Percentiles rank a stretch among this genome's conserved stretches.
Evolutionary conservation across 2,329 filamentous ascomycete species (phyloP).

Genomic region (Fonsecaea nubica): DNA sequence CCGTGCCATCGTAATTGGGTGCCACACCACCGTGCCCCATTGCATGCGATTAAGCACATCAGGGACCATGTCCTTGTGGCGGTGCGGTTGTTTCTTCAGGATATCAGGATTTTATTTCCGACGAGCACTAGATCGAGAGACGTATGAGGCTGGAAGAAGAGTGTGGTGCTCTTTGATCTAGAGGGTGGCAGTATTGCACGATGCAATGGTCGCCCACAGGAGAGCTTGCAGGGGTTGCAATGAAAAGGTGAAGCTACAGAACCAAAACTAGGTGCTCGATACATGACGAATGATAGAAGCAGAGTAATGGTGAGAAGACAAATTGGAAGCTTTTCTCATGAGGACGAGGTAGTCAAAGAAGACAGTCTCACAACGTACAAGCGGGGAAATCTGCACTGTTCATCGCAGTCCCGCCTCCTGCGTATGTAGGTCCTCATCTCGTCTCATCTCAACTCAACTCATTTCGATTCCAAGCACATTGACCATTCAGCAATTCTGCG

Average conservation of each 20-base stretch:
- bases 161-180: neutral
- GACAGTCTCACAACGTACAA: neutral
- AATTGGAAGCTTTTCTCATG: neutral
- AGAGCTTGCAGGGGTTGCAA: neutral
- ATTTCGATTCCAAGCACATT: neutral
- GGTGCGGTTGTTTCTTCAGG: slow-evolving; percentile 5
- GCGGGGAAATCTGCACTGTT: neutral
- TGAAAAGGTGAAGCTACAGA: neutral
- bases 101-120: neutral
- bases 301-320: neutral
- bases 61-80: slow-evolving; percentile 19
- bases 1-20: slow-evolving; percentile 22
- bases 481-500: neutral
- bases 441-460: neutral
- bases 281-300: neutral
- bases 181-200: neutral
- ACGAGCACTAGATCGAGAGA: neutral
- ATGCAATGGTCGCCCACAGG: no score
- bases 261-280: neutral
- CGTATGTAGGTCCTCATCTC: no score
- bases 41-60: neutral
- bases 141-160: neutral
- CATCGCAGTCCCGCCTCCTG: neutral
- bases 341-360: neutral
- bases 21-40: slow-evolving; percentile 20